Evolutionary conservation across 495 filamentous ascomycete genomes (phyloP), one percentile per base, ranked within the genome.

Genomic region (Neurospora sp.): DNA sequence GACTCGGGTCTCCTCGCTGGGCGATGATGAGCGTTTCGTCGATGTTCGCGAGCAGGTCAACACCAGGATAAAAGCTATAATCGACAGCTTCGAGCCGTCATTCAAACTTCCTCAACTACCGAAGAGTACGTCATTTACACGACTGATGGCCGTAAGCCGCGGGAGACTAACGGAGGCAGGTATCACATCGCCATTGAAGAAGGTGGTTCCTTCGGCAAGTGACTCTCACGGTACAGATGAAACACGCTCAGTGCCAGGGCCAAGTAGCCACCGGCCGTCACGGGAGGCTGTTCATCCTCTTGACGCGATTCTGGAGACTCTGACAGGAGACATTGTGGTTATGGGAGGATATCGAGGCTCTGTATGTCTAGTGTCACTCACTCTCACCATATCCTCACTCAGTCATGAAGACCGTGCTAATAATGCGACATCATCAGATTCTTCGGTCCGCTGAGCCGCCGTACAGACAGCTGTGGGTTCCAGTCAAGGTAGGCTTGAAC

Each of bases 281-380:
- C 78, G 71, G 75, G 85, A 74, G 74, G 80, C 72, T 41, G 40
- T 75, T 71, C 82, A 77, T 44, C 83, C 76, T 39, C 81, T 97
- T 14, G 87, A 91, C 62, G 84, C 88, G 16, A 92, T 92, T 7
- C 81, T 96, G 74, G 87, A 90, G 44, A 83, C 88, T 18, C 83
- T 98, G 37, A 92, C 88, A 0, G 94, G 95, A 11, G 95, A 98
- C 79, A 83, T 98, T 4, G 93, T 98, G 12, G 84, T 98, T 31
- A 87, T 98, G 82, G 95, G 95, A 37, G 95, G 95, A 3, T 98
- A 97, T 81, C 87, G 95, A 71, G 95, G 95, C 9, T 97, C 95
- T 0, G 27, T 31, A 31, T 31, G 27, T 31, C 27, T 31, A 31
- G 27, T 31, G 27, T 31, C 27, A 31, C 27, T 31, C 27, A 31